Evolutionary conservation across 805 yeast genomes (phyloP).

Genomic region (Ogataea ramenticola): DNA sequence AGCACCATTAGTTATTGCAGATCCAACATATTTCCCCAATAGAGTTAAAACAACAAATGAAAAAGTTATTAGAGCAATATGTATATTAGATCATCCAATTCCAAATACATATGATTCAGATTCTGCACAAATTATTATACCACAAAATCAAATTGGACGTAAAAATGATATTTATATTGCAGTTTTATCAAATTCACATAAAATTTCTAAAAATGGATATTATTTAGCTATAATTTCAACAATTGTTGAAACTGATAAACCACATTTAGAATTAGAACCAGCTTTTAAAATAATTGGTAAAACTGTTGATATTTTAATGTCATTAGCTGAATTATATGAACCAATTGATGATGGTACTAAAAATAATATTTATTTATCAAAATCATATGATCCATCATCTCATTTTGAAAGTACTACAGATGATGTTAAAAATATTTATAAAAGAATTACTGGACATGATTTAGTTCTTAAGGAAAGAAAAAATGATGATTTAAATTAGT

Average conservation of each 20-base stretch:
- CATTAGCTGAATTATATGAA: slow-evolving; percentile 84
- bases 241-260: slow-evolving; percentile 85
- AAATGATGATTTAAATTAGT: slow-evolving; percentile 41
- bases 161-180: slow-evolving; percentile 94
- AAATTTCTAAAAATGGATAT: slow-evolving; percentile 84
- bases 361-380: slow-evolving; percentile 76
- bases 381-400: slow-evolving; percentile 87
- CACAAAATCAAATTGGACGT: slow-evolving; percentile 91
- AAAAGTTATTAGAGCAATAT: slow-evolving; percentile 76
- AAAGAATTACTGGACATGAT: slow-evolving; percentile 88
- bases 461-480: slow-evolving; percentile 76
- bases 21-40: slow-evolving; percentile 94
- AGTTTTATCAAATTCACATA: slow-evolving; percentile 79
- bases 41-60: slow-evolving; percentile 66
- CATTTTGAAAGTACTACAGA: slow-evolving; percentile 96
- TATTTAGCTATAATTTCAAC: slow-evolving; percentile 92
- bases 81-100: slow-evolving; percentile 84
- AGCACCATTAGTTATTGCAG: slow-evolving; percentile 93
- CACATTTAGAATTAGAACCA: slow-evolving; percentile 87
- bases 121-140: slow-evolving; percentile 89
- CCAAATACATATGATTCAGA: slow-evolving; percentile 77
- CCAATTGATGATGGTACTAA: slow-evolving; percentile 78
- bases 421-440: slow-evolving; percentile 90
- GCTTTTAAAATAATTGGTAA: slow-evolving; percentile 88
- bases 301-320: slow-evolving; percentile 80